Percentiles rank a stretch among this genome's conserved stretches.
phyloP scores from a whole-genome alignment of 2,329 filamentous ascomycete species.

The Blastomyces emzantsi region DNA sequence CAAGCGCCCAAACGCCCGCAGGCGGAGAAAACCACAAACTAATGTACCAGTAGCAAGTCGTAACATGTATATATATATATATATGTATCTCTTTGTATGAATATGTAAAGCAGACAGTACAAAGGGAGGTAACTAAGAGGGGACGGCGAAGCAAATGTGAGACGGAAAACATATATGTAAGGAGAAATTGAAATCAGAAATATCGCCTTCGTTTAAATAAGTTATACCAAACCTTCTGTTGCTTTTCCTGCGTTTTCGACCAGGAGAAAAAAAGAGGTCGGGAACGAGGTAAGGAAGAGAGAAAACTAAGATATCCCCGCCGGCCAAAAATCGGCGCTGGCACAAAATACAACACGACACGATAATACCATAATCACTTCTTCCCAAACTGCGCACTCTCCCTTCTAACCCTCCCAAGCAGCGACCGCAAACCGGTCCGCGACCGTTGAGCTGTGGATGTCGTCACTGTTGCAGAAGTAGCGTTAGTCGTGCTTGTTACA shows the following conservation, averaged over 20 bases:
- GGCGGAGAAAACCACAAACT: background rate
- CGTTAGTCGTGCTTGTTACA: background rate
- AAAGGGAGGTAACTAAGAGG: background rate
- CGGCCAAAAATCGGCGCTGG: background rate
- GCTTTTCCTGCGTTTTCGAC: background rate
- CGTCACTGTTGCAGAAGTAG: background rate
- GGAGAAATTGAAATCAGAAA: background rate
- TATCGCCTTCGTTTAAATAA: background rate
- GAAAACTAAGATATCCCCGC: background rate
- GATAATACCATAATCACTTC: background rate
- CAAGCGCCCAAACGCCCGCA: background rate
- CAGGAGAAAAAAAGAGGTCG: background rate
- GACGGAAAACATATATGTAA: background rate
- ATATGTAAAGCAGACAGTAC: background rate
- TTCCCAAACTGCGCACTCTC: constrained; percentile 3
- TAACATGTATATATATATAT: background rate
- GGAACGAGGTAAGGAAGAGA: too few species aligned
- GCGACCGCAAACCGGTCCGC: background rate
- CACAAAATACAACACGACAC: background rate
- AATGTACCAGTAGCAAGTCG: background rate
- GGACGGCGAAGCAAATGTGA: background rate
- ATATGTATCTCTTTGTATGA: background rate
- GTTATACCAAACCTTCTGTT: background rate
- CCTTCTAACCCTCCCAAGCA: constrained; percentile 5
- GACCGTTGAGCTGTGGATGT: background rate